Evolutionary conservation across 768 basidiomycete species (phyloP).

Genomic region (Hygrophorus pudorinus): DNA sequence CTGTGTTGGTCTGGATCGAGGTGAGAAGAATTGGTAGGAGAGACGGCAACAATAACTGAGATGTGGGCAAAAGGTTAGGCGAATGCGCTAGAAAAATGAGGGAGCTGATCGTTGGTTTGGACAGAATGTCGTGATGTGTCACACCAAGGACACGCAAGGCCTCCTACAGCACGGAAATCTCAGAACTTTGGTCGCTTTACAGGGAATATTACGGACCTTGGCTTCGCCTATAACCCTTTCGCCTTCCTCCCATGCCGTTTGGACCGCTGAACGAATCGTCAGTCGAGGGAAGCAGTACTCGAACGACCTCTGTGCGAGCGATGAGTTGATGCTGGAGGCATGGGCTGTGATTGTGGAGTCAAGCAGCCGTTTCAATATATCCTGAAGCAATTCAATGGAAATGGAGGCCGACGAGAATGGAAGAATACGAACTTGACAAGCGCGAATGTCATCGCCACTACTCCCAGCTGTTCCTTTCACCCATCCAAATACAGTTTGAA

Average conservation of each 20-base stretch:
- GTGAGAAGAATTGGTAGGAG: conserved; percentile 34
- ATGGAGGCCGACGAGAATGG: background rate
- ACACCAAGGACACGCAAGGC: conserved; percentile 27
- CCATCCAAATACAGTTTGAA: conserved; percentile 21
- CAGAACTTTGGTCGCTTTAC: background rate
- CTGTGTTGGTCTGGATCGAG: conserved; percentile 42
- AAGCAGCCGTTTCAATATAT: conserved; percentile 19
- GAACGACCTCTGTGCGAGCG: conserved; percentile 37
- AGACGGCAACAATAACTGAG: conserved; percentile 17
- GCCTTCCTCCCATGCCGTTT: conserved; percentile 30
- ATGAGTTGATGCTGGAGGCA: conserved; percentile 29
- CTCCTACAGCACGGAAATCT: conserved; percentile 17
- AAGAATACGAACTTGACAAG: conserved; percentile 19
- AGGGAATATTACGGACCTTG: conserved; percentile 25
- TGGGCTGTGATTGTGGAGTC: conserved; percentile 26
- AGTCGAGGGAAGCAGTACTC: conserved; percentile 35
- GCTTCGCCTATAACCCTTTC: conserved; percentile 24
- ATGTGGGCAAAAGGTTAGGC: conserved; percentile 8
- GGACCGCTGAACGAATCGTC: conserved; percentile 22
- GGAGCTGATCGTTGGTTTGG: conserved; percentile 20
- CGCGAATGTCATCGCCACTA: conserved; percentile 14
- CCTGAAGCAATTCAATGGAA: conserved; percentile 12
- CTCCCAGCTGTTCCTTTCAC: conserved; percentile 10
- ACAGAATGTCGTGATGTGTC: conserved; percentile 7
- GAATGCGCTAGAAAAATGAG: conserved; percentile 31